Base-by-base conservation (phyloP, 768 basidiomycete species). In the Serendipita sp. region DNA sequence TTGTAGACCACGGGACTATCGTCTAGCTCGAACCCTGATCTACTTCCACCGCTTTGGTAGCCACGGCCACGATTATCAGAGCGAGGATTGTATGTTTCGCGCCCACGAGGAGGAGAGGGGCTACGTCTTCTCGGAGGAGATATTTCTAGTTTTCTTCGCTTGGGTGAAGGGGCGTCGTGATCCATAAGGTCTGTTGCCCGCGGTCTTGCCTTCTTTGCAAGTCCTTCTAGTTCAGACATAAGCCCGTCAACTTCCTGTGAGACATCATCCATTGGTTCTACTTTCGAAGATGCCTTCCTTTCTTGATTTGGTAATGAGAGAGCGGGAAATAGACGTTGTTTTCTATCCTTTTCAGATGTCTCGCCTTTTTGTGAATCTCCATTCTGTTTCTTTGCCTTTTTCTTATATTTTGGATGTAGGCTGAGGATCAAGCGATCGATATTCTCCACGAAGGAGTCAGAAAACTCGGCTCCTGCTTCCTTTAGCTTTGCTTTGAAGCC, bases 361-460 rank as follows among this genome's bases (percentile, higher is more conserved):
- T 74, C 76, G 63, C 72, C 74, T 23, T 70, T 67, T 46, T 68
- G 67, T 28, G 68, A 71, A 18, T 47, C 63, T 3, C 65, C 66
- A 64, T 73, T 72, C 51, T 65, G 67, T 52, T 75, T 73, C 47
- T 76, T 78, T 38, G 76, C 74, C 72, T 81, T 82, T 74, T 89
- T 89, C 79, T 91, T 96, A 78, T 97, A 88, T 71, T 92, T 96
- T 0, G 95, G 96, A 70, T 99, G 95, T 80, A 97, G 83, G 65
- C 82, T 89, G 64, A 96, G 82, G 69, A 99, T 91, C 63, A 98
- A 83, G 18, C 96, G 88, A 76, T 99, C 95, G 38, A 98, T 83
- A 71, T 87, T 94, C 73, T 93, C 88, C 65, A 95, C 76, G 72
- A 97, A 89, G 32, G 89, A 89, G 67, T 90, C 89, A 2, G 92